Evolutionary conservation across 441 rosid genomes (phyloP).

Genomic region (Rhodomyrtus psidioides): DNA sequence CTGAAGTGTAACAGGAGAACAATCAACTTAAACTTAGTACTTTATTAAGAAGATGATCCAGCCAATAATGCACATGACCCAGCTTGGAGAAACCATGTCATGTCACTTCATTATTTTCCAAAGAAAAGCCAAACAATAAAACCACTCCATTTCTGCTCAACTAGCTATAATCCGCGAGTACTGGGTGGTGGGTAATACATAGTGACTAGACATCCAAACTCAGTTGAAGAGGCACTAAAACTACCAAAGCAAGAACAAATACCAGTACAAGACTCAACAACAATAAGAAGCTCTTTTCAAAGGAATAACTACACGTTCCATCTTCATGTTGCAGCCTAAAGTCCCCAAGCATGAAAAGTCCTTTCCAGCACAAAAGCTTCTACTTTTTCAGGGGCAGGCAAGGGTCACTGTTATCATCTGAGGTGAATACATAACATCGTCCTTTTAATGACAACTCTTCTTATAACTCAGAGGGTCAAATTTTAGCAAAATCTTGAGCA

Average conservation of each 20-base stretch:
- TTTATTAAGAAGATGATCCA: not conserved
- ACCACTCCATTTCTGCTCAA: not conserved
- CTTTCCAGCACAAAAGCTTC: not conserved
- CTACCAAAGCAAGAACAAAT: not conserved
- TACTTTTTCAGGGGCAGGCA: not conserved
- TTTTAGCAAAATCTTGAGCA: not conserved
- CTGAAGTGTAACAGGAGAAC: not conserved
- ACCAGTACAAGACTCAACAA: not conserved
- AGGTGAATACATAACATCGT: not conserved
- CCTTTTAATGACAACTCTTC: not conserved
- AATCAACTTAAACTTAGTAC: too few relatives aligned
- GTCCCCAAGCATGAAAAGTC: not conserved
- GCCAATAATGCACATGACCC: not conserved
- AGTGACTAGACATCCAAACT: not conserved
- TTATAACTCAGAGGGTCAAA: not conserved
- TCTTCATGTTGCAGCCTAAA: not conserved
- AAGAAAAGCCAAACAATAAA: not conserved
- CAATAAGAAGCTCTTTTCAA: not conserved
- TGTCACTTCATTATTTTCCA: not conserved
- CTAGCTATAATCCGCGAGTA: not conserved
- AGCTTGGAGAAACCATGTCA: not conserved
- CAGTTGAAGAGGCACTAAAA: not conserved
- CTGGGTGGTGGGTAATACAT: not conserved
- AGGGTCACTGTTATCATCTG: not conserved
- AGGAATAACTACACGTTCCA: not conserved